Evolutionary conservation across 768 basidiomycete species (phyloP).

Genomic region (Lyophyllum decastes): DNA sequence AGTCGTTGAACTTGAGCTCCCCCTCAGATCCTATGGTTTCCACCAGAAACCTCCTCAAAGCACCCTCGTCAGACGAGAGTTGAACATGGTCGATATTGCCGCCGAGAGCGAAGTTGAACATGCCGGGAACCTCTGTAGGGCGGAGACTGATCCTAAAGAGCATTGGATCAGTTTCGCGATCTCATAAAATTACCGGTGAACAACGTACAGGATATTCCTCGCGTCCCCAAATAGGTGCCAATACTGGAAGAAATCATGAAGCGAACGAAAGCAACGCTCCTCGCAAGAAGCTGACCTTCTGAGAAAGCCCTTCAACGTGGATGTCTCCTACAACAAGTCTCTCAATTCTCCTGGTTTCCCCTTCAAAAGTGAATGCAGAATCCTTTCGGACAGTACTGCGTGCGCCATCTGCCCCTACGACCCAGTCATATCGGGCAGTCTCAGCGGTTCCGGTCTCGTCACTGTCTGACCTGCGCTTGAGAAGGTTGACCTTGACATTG

Average conservation of each 20-base stretch:
- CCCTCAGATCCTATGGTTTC: slow-evolving; percentile 21
- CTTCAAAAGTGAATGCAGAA: slow-evolving; percentile 39
- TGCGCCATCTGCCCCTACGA: slow-evolving; percentile 48
- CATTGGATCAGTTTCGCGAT: neutral
- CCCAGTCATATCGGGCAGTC: slow-evolving; percentile 30
- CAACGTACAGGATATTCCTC: slow-evolving; percentile 30
- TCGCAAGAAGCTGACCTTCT: slow-evolving; percentile 31
- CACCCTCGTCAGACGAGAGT: slow-evolving; percentile 32
- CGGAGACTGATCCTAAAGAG: slow-evolving; percentile 29
- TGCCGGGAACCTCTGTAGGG: slow-evolving; percentile 30
- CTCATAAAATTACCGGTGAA: neutral
- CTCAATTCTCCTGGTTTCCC: slow-evolving; percentile 36
- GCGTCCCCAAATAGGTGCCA: slow-evolving; percentile 53
- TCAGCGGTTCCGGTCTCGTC: slow-evolving; percentile 25
- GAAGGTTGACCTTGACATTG: slow-evolving; percentile 36
- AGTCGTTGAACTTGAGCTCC: slow-evolving; percentile 25
- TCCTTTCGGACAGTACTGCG: slow-evolving; percentile 42
- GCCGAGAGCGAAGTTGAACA: slow-evolving; percentile 30
- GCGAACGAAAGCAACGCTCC: neutral
- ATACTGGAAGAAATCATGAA: slow-evolving; percentile 26
- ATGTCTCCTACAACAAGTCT: slow-evolving; percentile 44
- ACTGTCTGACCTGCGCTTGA: slow-evolving; percentile 21
- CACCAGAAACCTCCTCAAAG: slow-evolving; percentile 19
- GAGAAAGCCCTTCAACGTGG: slow-evolving; percentile 37
- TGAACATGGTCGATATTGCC: slow-evolving; percentile 25